phyloP scores from a whole-genome alignment of 176 grass and related monocot genomes.

The Carex scoparia region DNA sequence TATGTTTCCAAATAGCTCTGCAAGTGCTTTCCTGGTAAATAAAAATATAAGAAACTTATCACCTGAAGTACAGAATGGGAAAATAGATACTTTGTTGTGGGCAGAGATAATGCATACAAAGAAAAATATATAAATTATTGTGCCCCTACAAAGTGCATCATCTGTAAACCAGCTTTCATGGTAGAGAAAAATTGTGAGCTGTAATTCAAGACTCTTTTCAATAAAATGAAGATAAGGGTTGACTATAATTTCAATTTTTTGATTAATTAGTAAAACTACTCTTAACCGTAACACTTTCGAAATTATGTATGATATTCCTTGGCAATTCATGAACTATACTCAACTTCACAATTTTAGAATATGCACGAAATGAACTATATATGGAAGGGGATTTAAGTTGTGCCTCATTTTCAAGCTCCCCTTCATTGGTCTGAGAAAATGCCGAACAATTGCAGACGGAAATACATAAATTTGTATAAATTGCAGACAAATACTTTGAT shows the following conservation, averaged over 20 bases:
- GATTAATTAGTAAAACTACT: neutral
- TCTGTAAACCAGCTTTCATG: neutral
- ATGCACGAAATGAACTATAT: no score
- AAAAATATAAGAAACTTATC: constrained; percentile 11
- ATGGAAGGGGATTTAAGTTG: no score
- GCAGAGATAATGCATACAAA: neutral
- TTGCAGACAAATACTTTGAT: no score
- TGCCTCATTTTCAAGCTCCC: no score
- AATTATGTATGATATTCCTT: no score
- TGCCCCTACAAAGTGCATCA: neutral
- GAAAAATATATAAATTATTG: neutral
- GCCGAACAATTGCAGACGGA: no score
- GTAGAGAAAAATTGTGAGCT: neutral
- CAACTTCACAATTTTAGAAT: no score
- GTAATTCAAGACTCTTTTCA: neutral
- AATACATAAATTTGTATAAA: no score
- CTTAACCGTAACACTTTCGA: no score
- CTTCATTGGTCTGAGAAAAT: no score
- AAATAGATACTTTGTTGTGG: neutral
- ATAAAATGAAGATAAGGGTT: neutral
- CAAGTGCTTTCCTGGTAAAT: constrained; percentile 69
- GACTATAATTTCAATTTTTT: neutral
- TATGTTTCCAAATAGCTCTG: constrained; percentile 49
- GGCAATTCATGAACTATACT: no score
- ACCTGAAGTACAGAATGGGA: neutral